Percentiles rank a stretch among this genome's conserved stretches.
Evolutionary conservation across 2,329 filamentous ascomycete species (phyloP).

Genomic region (Immersiporthe knoxdaviesiana): DNA sequence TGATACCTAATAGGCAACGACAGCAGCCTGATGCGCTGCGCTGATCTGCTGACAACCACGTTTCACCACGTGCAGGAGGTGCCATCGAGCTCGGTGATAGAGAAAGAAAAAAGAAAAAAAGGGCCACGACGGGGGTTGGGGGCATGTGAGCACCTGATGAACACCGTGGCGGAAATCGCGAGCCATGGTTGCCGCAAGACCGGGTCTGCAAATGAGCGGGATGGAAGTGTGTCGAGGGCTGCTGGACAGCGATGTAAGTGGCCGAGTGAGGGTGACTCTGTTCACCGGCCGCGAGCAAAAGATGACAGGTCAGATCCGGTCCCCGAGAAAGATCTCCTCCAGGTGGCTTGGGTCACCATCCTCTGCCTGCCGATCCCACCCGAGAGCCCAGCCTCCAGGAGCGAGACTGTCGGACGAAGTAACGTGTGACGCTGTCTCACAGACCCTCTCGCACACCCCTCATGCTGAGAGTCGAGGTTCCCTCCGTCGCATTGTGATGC

Average conservation of each 20-base stretch:
- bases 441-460: background rate
- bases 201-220: background rate
- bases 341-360: background rate
- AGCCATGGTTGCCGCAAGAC: background rate
- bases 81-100: background rate
- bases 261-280: background rate
- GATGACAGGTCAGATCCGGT: background rate
- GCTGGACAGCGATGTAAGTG: background rate
- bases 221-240: background rate
- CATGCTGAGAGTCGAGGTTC: background rate
- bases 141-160: background rate
- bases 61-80: background rate
- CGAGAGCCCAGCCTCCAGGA: background rate
- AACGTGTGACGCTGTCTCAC: background rate
- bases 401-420: background rate
- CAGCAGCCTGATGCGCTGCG: background rate
- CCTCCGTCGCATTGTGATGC: background rate
- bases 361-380: background rate
- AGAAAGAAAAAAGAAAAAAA: too few species aligned
- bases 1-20: background rate
- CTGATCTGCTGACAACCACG: background rate
- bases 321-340: background rate
- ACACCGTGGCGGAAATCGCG: background rate
- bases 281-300: constrained; percentile 2
- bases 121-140: background rate